phyloP scores from a whole-genome alignment of 257 asterid species.

The Thymus mandschuricus region DNA sequence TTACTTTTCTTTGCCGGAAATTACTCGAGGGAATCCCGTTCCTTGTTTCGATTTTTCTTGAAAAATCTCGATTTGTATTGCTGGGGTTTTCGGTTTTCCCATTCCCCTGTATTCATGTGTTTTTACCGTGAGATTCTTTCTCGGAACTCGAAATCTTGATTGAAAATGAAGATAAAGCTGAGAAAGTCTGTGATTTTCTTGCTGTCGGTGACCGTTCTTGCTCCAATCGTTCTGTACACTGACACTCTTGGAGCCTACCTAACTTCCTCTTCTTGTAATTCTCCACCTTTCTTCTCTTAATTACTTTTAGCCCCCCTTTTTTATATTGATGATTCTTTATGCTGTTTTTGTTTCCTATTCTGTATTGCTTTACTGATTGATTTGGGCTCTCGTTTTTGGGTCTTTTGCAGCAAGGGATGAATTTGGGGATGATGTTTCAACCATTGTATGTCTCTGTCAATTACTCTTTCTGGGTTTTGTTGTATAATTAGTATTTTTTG shows the following conservation, averaged over 20 bases:
- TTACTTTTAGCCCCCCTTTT: neutral
- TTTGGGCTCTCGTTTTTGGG: constrained; percentile 17
- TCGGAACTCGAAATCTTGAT: constrained; percentile 34
- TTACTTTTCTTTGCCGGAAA: neutral
- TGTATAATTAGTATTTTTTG: neutral
- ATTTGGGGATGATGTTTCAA: constrained; percentile 72
- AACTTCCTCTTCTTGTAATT: constrained; percentile 69
- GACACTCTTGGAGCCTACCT: constrained; percentile 66
- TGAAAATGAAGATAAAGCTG: constrained; percentile 54
- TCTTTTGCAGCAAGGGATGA: constrained; percentile 61
- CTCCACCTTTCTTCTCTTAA: neutral
- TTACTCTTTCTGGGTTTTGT: constrained; percentile 23
- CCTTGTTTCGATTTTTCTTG: neutral
- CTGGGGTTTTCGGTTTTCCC: constrained; percentile 21
- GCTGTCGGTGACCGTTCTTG: constrained; percentile 73
- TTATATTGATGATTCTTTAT: constrained; percentile 3
- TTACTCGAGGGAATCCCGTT: neutral
- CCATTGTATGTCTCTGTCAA: constrained; percentile 57
- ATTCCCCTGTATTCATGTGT: constrained; percentile 24
- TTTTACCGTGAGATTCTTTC: constrained; percentile 29
- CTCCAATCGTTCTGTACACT: constrained; percentile 77
- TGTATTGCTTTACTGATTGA: constrained; percentile 29
- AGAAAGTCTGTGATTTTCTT: constrained; percentile 63
- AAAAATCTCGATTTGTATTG: constrained; percentile 25
- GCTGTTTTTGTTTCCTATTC: neutral